These are phyloP conservation scores for Microbotryum lychnidis-dioicae DNA, from an alignment of 1,284 basidiomycete genomes.

Conservation along the genomic window DNA sequence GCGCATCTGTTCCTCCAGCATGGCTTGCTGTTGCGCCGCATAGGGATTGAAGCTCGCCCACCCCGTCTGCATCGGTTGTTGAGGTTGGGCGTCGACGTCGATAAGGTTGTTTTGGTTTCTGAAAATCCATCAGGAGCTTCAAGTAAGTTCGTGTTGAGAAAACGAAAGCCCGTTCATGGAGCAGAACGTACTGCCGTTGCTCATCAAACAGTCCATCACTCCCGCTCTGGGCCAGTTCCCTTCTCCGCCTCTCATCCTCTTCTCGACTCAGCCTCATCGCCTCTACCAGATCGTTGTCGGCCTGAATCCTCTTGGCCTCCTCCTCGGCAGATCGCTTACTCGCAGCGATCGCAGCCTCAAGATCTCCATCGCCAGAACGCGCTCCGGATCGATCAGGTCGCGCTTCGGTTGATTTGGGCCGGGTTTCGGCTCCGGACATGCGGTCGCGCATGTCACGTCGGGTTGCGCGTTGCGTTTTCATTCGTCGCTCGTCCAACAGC, in stretches of 20 bases:
- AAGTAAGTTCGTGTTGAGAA: neutral
- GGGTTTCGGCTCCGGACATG: slow-evolving; percentile 57
- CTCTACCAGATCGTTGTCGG: slow-evolving; percentile 82
- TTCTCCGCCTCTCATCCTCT: slow-evolving; percentile 53
- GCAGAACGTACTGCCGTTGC: slow-evolving; percentile 36
- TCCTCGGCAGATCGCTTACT: slow-evolving; percentile 40
- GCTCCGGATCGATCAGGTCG: slow-evolving; percentile 7
- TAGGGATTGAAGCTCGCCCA: slow-evolving; percentile 49
- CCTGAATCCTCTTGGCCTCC: slow-evolving; percentile 37
- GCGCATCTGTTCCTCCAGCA: slow-evolving; percentile 42
- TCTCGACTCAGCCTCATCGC: slow-evolving; percentile 69
- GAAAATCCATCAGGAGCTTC: too few relatives aligned
- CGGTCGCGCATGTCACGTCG: slow-evolving; percentile 90
- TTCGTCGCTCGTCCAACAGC: slow-evolving; percentile 75
- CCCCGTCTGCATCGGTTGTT: slow-evolving; percentile 41
- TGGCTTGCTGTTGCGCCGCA: slow-evolving; percentile 47
- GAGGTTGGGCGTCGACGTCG: slow-evolving; percentile 36
- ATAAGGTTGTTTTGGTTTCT: slow-evolving; percentile 32
- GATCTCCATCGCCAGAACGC: slow-evolving; percentile 48
- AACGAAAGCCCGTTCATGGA: neutral
- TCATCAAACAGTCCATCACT: slow-evolving; percentile 77
- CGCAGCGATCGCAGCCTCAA: slow-evolving; percentile 45
- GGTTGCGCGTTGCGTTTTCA: slow-evolving; percentile 74
- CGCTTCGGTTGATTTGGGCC: neutral
- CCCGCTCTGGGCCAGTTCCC: slow-evolving; percentile 60